Conservation (phyloP, 257 asterid species). For the Solanum ossicruentum region DNA sequence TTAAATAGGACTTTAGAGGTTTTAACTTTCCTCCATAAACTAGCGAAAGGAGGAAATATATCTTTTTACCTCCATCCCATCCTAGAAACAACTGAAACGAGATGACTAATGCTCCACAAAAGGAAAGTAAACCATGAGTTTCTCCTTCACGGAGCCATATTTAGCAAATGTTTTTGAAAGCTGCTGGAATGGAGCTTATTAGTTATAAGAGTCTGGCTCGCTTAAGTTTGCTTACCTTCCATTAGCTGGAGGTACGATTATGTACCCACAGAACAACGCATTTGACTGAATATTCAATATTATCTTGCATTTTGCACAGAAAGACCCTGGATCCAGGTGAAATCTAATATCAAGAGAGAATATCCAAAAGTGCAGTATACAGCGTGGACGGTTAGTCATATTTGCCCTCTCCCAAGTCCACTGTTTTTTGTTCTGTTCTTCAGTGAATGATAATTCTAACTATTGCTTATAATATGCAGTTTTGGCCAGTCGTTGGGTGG, state of each 20-base stretch:
- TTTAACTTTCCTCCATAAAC: neutral
- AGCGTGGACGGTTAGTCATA: conserved; percentile 60
- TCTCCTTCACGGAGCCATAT: neutral
- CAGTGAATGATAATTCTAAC: neutral
- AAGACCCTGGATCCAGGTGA: conserved; percentile 74
- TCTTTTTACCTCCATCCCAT: neutral
- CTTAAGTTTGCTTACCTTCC: neutral
- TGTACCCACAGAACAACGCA: neutral
- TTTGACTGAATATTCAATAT: neutral
- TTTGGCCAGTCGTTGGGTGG: conserved; percentile 99
- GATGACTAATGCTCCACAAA: neutral
- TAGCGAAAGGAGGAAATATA: neutral
- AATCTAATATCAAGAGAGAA: conserved; percentile 79
- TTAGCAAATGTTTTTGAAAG: neutral
- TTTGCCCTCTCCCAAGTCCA: neutral
- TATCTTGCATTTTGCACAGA: conserved; percentile 27
- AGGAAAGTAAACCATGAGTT: neutral
- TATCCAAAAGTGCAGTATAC: conserved; percentile 74
- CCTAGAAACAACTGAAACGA: neutral
- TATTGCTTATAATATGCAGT: conserved; percentile 32
- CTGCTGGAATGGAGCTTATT: neutral
- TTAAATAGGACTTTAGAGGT: neutral
- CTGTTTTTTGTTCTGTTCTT: neutral
- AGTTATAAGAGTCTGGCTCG: neutral
- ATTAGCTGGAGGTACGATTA: neutral